Conservation (phyloP, 768 basidiomycete species). For the Mycena haematopus region DNA sequence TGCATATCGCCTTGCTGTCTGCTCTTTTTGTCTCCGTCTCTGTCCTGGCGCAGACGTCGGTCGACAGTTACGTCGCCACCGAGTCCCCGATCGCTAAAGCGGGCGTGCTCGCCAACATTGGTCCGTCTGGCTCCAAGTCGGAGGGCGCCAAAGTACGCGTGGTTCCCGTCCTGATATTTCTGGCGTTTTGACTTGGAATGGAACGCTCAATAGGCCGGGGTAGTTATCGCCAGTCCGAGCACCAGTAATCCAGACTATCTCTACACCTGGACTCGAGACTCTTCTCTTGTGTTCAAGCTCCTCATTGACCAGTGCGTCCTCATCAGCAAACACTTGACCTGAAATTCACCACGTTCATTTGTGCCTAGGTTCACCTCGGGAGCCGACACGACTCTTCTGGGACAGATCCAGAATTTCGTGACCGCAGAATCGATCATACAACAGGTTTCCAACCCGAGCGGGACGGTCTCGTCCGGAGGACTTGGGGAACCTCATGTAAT, state of each 20-base stretch:
- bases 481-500: slow-evolving; percentile 64
- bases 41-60: slow-evolving; percentile 40
- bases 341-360: not conserved
- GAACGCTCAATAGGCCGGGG: slow-evolving; percentile 48
- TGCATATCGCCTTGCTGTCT: slow-evolving; percentile 41
- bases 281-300: slow-evolving; percentile 72
- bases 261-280: slow-evolving; percentile 82
- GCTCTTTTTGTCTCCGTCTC: slow-evolving; percentile 35
- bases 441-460: slow-evolving; percentile 71
- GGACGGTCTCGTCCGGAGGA: slow-evolving; percentile 63
- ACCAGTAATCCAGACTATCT: slow-evolving; percentile 64
- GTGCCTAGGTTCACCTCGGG: slow-evolving; percentile 49
- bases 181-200: slow-evolving; percentile 25
- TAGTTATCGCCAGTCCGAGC: slow-evolving; percentile 66
- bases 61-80: slow-evolving; percentile 57
- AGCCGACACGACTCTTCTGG: slow-evolving; percentile 53
- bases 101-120: slow-evolving; percentile 78
- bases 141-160: slow-evolving; percentile 57
- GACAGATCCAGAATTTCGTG: slow-evolving; percentile 62
- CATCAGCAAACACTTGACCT: not conserved
- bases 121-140: slow-evolving; percentile 59
- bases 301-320: slow-evolving; percentile 56
- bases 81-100: slow-evolving; percentile 69
- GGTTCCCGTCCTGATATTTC: slow-evolving; percentile 32
- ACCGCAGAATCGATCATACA: slow-evolving; percentile 59